Conservation (phyloP, 306 rosid species). For the Luffa aegyptiaca region DNA sequence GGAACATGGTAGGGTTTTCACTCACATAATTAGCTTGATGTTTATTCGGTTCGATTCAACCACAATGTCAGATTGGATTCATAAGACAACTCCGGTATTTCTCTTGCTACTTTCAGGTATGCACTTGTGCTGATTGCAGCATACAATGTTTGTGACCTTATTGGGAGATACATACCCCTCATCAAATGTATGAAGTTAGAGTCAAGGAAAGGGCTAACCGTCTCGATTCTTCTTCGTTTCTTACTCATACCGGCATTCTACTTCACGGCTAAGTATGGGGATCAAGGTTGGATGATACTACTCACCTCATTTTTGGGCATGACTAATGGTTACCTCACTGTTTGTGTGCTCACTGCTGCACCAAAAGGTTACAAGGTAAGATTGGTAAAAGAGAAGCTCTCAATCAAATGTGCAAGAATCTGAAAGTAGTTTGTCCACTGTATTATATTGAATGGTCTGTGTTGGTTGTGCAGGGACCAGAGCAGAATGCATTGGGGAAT, state of each 20-base stretch:
- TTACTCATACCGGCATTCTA: conserved; percentile 71
- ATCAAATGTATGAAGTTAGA: conserved; percentile 39
- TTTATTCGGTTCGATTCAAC: background rate
- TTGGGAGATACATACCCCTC: conserved; percentile 81
- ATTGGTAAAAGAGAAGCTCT: background rate
- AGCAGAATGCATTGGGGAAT: conserved; percentile 94
- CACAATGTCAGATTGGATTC: background rate
- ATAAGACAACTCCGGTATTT: background rate
- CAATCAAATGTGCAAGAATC: background rate
- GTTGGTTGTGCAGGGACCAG: conserved; percentile 59
- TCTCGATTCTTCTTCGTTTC: conserved; percentile 31
- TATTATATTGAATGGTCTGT: background rate
- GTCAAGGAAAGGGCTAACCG: conserved; percentile 42
- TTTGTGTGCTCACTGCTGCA: conserved; percentile 77
- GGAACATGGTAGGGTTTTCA: conserved; percentile 52
- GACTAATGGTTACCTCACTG: conserved; percentile 74
- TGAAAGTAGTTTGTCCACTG: background rate
- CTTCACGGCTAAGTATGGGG: conserved; percentile 69
- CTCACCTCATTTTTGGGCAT: conserved; percentile 72
- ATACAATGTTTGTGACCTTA: conserved; percentile 57
- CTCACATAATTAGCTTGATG: background rate
- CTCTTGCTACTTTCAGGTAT: conserved; percentile 40
- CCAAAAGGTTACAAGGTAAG: conserved; percentile 84
- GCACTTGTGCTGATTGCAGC: conserved; percentile 69
- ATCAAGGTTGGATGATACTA: conserved; percentile 80